phyloP scores from a whole-genome alignment of 306 rosid genomes.

The Hippophae tibetana region DNA sequence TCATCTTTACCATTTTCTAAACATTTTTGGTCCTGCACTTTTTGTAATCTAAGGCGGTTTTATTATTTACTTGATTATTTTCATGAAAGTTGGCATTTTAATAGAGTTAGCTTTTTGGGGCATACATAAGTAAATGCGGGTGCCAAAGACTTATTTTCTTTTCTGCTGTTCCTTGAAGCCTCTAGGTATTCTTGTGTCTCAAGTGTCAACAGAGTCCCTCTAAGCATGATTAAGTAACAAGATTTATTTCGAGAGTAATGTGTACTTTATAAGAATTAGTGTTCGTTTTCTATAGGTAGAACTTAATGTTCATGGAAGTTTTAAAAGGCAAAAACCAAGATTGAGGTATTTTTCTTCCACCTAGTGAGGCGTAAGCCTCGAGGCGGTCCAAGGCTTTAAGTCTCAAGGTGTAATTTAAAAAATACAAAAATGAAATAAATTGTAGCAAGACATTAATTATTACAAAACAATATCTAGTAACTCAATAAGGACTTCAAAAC shows the following conservation, averaged over 20 bases:
- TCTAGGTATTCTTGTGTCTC: background rate
- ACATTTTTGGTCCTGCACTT: background rate
- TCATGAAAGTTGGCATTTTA: background rate
- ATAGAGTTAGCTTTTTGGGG: background rate
- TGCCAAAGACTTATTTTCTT: background rate
- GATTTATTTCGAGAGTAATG: background rate
- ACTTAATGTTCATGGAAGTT: no score
- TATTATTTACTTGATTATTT: no score
- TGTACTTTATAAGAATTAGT: background rate
- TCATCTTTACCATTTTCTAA: conserved; percentile 12
- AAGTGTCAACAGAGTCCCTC: background rate
- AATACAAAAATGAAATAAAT: no score
- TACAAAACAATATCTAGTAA: no score
- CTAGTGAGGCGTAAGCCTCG: no score
- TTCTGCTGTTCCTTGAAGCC: background rate
- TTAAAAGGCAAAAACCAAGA: no score
- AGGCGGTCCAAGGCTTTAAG: no score
- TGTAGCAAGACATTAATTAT: no score
- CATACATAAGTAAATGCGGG: background rate
- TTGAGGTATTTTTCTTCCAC: no score
- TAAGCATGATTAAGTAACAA: background rate
- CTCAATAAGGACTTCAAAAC: no score
- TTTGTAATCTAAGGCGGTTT: no score
- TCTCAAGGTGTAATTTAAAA: no score
- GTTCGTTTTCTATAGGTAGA: background rate